Evolutionary conservation across 192 early-diverging fungal species (phyloP).

Genomic region (Globomyces pollinis-pini): DNA sequence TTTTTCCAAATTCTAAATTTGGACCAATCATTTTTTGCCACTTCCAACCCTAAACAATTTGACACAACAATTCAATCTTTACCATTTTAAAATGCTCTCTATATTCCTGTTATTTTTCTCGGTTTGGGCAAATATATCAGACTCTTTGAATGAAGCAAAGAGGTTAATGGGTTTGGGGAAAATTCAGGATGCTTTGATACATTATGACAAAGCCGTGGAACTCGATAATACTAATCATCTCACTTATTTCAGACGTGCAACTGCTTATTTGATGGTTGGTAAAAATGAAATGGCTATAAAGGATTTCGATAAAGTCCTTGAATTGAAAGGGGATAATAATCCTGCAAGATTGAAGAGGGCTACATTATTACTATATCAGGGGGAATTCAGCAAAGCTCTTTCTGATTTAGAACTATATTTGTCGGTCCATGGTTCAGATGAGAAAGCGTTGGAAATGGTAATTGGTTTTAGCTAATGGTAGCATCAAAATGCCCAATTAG

Average conservation of each 20-base stretch:
- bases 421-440: slow-evolving; percentile 22
- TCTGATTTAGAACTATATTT: slow-evolving; percentile 49
- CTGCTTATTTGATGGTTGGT: slow-evolving; percentile 70
- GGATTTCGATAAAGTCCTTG: slow-evolving; percentile 75
- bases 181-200: neutral
- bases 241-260: slow-evolving; percentile 81
- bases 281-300: slow-evolving; percentile 61
- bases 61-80: too few species aligned
- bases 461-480: neutral
- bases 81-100: too few species aligned
- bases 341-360: slow-evolving; percentile 72
- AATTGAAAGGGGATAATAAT: slow-evolving; percentile 73
- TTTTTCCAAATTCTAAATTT: too few species aligned
- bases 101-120: too few species aligned
- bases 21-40: too few species aligned
- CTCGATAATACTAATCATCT: slow-evolving; percentile 74
- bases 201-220: slow-evolving; percentile 4
- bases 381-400: slow-evolving; percentile 53
- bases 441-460: slow-evolving; percentile 32
- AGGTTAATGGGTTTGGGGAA: slow-evolving; percentile 6
- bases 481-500: neutral
- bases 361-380: slow-evolving; percentile 59
- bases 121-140: too few species aligned
- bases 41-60: too few species aligned
- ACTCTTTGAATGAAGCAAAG: slow-evolving; percentile 10